Conservation (phyloP, 176 grass and related monocot genomes). For the sorghum (Sorghum bicolor) region Sorghum_bicolor_NCBIv3 NC_012873.2:58488501-58489000, state of each 20-base stretch:
- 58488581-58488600: too few species aligned
- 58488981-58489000: slow-evolving; percentile 10
- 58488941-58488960: slow-evolving; percentile 64
- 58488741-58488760: background rate
- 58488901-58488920: background rate
- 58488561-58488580: too few species aligned
- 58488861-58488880: too few species aligned
- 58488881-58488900: background rate
- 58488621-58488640: background rate
- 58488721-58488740: background rate
- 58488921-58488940: slow-evolving; percentile 39
- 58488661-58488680: slow-evolving; percentile 38
- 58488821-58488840: too few species aligned
- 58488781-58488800: background rate
- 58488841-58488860: background rate
- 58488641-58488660: slow-evolving; percentile 28
- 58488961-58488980: slow-evolving; percentile 26
- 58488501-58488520: too few species aligned
- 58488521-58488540: too few species aligned
- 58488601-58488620: too few species aligned
- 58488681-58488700: background rate
- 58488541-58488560: too few species aligned
- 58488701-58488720: background rate
- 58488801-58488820: background rate
- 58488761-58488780: slow-evolving; percentile 30